Percentiles rank a stretch among this genome's conserved stretches.
Evolutionary conservation across 2,329 filamentous ascomycete species (phyloP).

Genomic region (Claviceps humidiphila): DNA sequence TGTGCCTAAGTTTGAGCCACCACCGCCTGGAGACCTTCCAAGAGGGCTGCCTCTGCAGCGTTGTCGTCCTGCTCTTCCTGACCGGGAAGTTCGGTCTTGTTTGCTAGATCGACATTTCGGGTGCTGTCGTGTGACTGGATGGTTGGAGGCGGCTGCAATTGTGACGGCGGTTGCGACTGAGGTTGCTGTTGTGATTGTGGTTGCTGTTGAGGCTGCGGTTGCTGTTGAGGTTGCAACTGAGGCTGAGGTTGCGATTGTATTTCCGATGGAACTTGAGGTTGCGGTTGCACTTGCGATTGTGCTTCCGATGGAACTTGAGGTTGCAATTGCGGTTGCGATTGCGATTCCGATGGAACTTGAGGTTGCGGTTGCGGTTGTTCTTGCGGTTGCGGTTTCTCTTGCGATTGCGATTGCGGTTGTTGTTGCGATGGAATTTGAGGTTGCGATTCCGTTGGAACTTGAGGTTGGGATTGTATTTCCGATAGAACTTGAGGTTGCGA

Average conservation of each 20-base stretch:
- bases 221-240: neutral
- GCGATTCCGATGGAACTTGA: too few relatives aligned
- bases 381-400: too few relatives aligned
- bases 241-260: neutral
- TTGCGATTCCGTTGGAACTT: too few relatives aligned
- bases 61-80: slow-evolving; percentile 17
- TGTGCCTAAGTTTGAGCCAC: slow-evolving; percentile 14
- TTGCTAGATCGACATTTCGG: slow-evolving; percentile 12
- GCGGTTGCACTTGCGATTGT: too few relatives aligned
- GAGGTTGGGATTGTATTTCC: too few relatives aligned
- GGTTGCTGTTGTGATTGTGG: neutral
- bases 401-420: too few relatives aligned
- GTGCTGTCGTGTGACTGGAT: slow-evolving; percentile 11
- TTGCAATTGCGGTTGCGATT: too few relatives aligned
- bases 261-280: neutral
- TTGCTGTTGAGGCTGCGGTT: neutral
- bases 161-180: neutral
- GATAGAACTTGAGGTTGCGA: too few relatives aligned
- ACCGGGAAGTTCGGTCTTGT: slow-evolving; percentile 11
- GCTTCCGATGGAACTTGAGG: too few relatives aligned
- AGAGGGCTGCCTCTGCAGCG: slow-evolving; percentile 20
- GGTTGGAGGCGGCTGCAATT: slow-evolving; percentile 2
- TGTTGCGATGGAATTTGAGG: too few relatives aligned
- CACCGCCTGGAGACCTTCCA: slow-evolving; percentile 22
- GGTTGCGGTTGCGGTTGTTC: too few relatives aligned